Base-by-base conservation (phyloP, 2,329 filamentous ascomycete species). In the Verticillium nonalfalfae region DNA sequence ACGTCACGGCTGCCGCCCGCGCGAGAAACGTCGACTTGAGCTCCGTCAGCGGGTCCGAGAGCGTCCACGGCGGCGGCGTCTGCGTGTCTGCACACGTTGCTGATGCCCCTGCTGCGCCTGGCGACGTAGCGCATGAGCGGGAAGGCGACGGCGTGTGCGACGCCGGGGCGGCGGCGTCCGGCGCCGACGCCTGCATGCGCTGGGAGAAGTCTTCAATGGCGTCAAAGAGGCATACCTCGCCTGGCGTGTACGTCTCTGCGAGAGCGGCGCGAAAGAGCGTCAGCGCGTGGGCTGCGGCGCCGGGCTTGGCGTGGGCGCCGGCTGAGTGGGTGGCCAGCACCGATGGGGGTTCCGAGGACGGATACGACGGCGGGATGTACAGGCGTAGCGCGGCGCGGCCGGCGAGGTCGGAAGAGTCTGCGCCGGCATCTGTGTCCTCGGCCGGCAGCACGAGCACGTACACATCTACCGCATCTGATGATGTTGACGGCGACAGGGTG, bases 11-110 rank as follows among this genome's bases (percentile, higher is more conserved):
- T 0, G 90, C 90, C 39, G 85, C 88, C 39, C 93, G 88, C 1
- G 90, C 95, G 55, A 98, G 69, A 72, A 99, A 99, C 1, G 91
- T 87, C 0, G 93, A 97, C 71, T 92, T 96, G 72, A 91, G 89
- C 74, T 97, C 93, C 1, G 86, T 83, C 7, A 95, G 76, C 0
- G 87, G 81, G 4, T 90, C 86, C 0, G 92, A 96, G 1, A 93
- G 66, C 1, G 81, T 81, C 95, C 95, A 99, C 0, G 79, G 75
- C 56, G 18, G 50, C 38, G 40, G 50, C 26, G 26, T 5, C 26
- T 31, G 26, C 26, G 26, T 31, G 26, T 31, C 26, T 31, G 26
- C 5, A 31, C 26, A 4, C 26, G 26, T 31, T 31, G 34, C 13
- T 18, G 33, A 5, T 31, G 18, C 35, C 40, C 15, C n/a, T 34